Percentiles rank a stretch among this genome's conserved stretches.
Evolutionary conservation across 352 stramenopile species (phyloP).

Genomic region (Phytophthora ramorum): DNA sequence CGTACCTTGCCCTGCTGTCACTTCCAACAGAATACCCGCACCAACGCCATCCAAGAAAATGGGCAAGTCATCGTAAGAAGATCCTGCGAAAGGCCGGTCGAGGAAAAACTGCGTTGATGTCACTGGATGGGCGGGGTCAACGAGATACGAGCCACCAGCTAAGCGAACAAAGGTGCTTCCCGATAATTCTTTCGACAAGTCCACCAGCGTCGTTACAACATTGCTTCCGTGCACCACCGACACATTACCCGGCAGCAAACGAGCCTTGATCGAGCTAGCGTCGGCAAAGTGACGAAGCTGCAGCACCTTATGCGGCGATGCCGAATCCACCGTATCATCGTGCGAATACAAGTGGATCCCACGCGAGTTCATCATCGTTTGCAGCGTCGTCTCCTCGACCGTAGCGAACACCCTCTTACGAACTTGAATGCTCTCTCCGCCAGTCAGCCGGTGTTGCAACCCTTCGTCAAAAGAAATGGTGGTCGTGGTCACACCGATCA

Average conservation of each 20-base stretch:
- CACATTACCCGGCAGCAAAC: slow-evolving; percentile 52
- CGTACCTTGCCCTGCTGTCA: slow-evolving; percentile 20
- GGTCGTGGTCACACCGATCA: slow-evolving; percentile 47
- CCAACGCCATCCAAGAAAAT: slow-evolving; percentile 63
- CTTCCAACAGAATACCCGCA: slow-evolving; percentile 52
- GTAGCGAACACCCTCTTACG: slow-evolving; percentile 54
- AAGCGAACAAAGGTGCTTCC: slow-evolving; percentile 57
- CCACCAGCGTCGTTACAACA: slow-evolving; percentile 45
- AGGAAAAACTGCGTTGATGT: slow-evolving; percentile 49
- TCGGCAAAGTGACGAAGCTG: slow-evolving; percentile 66
- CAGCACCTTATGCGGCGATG: slow-evolving; percentile 41
- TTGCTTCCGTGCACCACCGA: slow-evolving; percentile 57
- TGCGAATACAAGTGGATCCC: slow-evolving; percentile 55
- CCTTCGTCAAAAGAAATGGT: slow-evolving; percentile 57
- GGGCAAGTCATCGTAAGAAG: slow-evolving; percentile 55
- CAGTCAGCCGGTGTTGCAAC: slow-evolving; percentile 49
- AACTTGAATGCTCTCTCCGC: slow-evolving; percentile 53
- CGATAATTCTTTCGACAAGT: slow-evolving; percentile 44
- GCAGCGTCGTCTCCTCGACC: slow-evolving; percentile 53
- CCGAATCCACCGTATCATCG: slow-evolving; percentile 48
- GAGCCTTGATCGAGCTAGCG: slow-evolving; percentile 36
- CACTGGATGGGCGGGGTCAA: slow-evolving; percentile 44
- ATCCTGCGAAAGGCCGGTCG: slow-evolving; percentile 55
- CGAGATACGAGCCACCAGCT: slow-evolving; percentile 55
- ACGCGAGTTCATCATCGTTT: slow-evolving; percentile 53